Evolutionary conservation across 2,329 filamentous ascomycete genomes (phyloP).

Genomic region (Metarhizium album): DNA sequence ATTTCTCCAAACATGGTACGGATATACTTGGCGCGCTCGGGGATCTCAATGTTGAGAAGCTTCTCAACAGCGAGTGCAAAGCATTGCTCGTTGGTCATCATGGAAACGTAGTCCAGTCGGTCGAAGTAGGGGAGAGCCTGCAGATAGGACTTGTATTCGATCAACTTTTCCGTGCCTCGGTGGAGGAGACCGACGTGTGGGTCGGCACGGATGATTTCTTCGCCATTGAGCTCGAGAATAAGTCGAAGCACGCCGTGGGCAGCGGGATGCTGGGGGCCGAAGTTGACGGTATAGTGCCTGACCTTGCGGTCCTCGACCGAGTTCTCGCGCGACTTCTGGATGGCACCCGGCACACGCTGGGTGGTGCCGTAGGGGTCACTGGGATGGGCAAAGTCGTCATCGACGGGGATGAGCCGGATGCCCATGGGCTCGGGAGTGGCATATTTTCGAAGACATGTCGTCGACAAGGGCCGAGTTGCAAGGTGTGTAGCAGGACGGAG

Average conservation of each 20-base stretch:
- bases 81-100: slow-evolving; percentile 99
- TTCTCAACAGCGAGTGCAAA: slow-evolving; percentile 95
- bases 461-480: slow-evolving; percentile 52
- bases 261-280: slow-evolving; percentile 95
- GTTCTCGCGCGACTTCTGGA: slow-evolving; percentile 37
- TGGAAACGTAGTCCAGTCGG: slow-evolving; percentile 95
- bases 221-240: slow-evolving; percentile 95
- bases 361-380: slow-evolving; percentile 37
- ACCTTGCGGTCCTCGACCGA: slow-evolving; percentile 64
- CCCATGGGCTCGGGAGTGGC: slow-evolving; percentile 41
- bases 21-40: slow-evolving; percentile 92
- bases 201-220: slow-evolving; percentile 93
- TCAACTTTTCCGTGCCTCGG: slow-evolving; percentile 96
- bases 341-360: slow-evolving; percentile 28
- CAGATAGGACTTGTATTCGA: slow-evolving; percentile 99
- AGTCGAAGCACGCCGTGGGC: slow-evolving; percentile 95
- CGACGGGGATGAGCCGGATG: slow-evolving; percentile 55
- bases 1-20: slow-evolving; percentile 92
- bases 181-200: slow-evolving; percentile 95
- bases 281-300: slow-evolving; percentile 98
- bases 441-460: slow-evolving; percentile 50
- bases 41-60: slow-evolving; percentile 91
- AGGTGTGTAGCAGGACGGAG: slow-evolving; percentile 31
- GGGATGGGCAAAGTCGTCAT: slow-evolving; percentile 50
- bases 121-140: slow-evolving; percentile 98